A percentile compares a stretch with the other conserved stretches of the same genome.
Conservation (phyloP, 225 moss, liverwort and hornwort genomes). For the Thuidium tamariscinum region DNA sequence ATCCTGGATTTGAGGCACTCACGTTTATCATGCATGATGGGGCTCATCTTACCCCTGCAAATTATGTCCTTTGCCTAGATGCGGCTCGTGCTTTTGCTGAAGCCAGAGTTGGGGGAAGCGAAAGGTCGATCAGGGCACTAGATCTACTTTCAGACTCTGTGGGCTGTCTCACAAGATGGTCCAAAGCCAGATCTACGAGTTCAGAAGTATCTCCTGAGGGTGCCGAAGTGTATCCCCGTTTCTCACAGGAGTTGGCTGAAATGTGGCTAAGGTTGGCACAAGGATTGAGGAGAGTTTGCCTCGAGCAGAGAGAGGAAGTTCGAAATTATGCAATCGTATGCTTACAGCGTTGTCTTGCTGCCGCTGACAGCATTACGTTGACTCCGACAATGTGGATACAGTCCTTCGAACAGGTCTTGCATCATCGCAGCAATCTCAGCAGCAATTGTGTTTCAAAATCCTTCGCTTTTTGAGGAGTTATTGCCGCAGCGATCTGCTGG, state of each 20-base stretch:
- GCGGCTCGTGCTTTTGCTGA: constrained; percentile 98
- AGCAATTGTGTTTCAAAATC: background rate
- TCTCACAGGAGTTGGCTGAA: constrained; percentile 80
- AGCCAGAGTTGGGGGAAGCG: constrained; percentile 88
- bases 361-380: constrained; percentile 73
- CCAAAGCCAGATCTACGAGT: constrained; percentile 34
- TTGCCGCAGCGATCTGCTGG: background rate
- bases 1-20: constrained; percentile 97
- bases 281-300: constrained; percentile 77
- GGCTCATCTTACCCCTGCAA: constrained; percentile 84
- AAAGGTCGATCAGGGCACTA: constrained; percentile 78
- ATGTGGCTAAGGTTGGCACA: constrained; percentile 98
- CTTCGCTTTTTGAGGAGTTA: background rate
- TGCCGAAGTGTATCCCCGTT: constrained; percentile 42
- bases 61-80: constrained; percentile 95
- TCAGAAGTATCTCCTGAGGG: constrained; percentile 9
- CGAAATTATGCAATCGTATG: constrained; percentile 86
- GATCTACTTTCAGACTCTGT: constrained; percentile 89
- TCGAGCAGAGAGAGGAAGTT: constrained; percentile 95
- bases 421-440: background rate
- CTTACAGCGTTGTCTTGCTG: constrained; percentile 81
- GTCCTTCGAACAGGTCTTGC: constrained; percentile 81
- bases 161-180: constrained; percentile 80
- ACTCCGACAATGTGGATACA: constrained; percentile 73
- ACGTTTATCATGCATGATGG: constrained; percentile 95